Conservation (phyloP, 495 filamentous ascomycete genomes). For the Lophiostoma macrostomum region DNA sequence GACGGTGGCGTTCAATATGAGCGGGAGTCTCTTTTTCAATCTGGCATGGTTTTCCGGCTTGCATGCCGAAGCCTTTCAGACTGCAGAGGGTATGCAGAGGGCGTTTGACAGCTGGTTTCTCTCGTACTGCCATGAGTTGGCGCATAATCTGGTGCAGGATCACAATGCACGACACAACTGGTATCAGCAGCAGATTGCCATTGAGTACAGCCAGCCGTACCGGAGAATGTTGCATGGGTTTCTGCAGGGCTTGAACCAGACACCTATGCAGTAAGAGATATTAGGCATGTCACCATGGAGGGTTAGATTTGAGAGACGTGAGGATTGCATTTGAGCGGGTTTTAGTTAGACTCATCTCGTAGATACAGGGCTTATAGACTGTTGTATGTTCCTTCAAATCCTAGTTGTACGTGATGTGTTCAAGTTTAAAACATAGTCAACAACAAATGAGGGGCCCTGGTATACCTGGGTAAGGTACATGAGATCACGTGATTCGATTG, state of each 20-base stretch:
- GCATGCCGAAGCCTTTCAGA: constrained; percentile 50
- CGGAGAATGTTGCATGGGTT: background rate
- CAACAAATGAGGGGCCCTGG: no score
- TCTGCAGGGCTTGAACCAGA: constrained; percentile 7
- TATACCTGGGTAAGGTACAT: no score
- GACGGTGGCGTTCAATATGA: constrained; percentile 89
- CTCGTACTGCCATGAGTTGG: constrained; percentile 85
- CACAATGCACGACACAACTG: constrained; percentile 80
- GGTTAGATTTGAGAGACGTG: no score
- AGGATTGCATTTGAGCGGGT: no score
- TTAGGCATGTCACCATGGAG: background rate
- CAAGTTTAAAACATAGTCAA: no score
- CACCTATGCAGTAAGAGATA: background rate
- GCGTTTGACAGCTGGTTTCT: constrained; percentile 90
- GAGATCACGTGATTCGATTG: no score
- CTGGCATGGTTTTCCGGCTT: constrained; percentile 79
- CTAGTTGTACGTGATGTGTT: no score
- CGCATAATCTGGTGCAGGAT: constrained; percentile 80
- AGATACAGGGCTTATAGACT: no score
- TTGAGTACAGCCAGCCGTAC: constrained; percentile 24
- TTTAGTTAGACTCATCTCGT: no score
- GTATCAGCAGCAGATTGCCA: constrained; percentile 32
- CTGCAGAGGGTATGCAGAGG: constrained; percentile 38
- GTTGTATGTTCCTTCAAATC: no score
- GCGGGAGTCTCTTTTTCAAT: constrained; percentile 90